phyloP scores from a whole-genome alignment of 2,329 filamentous ascomycete species.

The Microsporum ferrugineum region DNA sequence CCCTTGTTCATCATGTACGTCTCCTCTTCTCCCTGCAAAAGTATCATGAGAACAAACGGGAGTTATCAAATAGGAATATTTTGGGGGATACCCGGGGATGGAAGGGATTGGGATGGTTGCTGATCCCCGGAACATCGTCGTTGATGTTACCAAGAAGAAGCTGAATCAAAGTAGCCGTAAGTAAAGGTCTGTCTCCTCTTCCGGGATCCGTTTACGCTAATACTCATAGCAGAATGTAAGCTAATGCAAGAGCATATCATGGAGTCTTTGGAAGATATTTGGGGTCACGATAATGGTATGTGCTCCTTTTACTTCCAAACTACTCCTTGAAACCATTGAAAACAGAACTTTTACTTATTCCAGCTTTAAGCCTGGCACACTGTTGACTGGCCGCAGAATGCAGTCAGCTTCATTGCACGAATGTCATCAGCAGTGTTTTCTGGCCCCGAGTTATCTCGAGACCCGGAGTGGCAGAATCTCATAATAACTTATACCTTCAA shows the following conservation, averaged over 20 bases:
- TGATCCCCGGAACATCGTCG: not conserved
- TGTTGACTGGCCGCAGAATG: not conserved
- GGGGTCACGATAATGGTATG: not conserved
- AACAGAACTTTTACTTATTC: not conserved
- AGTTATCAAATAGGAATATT: not conserved
- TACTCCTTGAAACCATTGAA: not conserved
- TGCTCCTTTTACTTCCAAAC: not conserved
- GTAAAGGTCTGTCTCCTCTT: not conserved
- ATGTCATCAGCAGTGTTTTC: conserved; percentile 8
- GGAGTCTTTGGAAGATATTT: not conserved
- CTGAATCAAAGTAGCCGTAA: not conserved
- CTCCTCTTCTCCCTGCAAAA: not conserved
- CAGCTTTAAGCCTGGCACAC: not conserved
- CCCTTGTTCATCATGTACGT: not conserved
- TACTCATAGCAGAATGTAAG: not conserved
- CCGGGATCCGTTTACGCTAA: not conserved
- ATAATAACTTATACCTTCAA: conserved; percentile 13
- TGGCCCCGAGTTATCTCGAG: conserved; percentile 12
- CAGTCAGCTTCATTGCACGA: not conserved
- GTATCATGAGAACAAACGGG: not conserved
- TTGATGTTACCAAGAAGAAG: not conserved
- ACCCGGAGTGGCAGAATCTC: conserved; percentile 14
- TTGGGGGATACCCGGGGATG: not conserved
- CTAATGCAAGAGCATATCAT: not conserved
- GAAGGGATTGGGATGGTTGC: not conserved